These are phyloP conservation scores for Sarocladiaceae sp. DNA, from an alignment of 2,329 filamentous ascomycete species.

Conservation along the genomic window DNA sequence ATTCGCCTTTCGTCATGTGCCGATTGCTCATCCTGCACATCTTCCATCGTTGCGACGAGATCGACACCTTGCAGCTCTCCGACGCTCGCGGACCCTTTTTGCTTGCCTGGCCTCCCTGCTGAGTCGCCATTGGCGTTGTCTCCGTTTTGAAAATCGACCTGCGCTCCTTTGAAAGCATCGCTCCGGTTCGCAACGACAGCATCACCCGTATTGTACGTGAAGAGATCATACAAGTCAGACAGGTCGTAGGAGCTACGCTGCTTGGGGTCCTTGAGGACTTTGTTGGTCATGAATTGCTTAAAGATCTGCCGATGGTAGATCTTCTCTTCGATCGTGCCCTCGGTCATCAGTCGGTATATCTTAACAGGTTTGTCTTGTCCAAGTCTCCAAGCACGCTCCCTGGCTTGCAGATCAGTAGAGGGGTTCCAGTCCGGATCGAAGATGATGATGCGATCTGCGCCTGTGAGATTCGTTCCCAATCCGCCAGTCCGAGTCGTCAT, in stretches of 20 bases:
- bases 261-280: slow-evolving; percentile 89
- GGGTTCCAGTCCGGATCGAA: slow-evolving; percentile 99
- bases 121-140: no score
- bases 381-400: slow-evolving; percentile 90
- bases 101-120: not conserved
- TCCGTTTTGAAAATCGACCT: slow-evolving; percentile 46
- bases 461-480: slow-evolving; percentile 87
- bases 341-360: slow-evolving; percentile 96
- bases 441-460: slow-evolving; percentile 92
- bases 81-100: not conserved
- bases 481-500: slow-evolving; percentile 95
- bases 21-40: slow-evolving; percentile 49
- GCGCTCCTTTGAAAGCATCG: slow-evolving; percentile 79
- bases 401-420: slow-evolving; percentile 89
- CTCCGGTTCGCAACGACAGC: slow-evolving; percentile 65
- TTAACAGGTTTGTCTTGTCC: slow-evolving; percentile 93
- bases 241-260: slow-evolving; percentile 87
- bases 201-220: slow-evolving; percentile 58
- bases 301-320: slow-evolving; percentile 98
- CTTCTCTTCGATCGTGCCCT: slow-evolving; percentile 97
- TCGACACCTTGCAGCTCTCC: slow-evolving; percentile 46
- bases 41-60: slow-evolving; percentile 59
- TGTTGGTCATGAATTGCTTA: slow-evolving; percentile 96
- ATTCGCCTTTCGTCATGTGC: slow-evolving; percentile 64
- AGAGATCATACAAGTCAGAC: slow-evolving; percentile 85